phyloP scores from a whole-genome alignment of 2,329 filamentous ascomycete species.

The Alternaria panax region DNA sequence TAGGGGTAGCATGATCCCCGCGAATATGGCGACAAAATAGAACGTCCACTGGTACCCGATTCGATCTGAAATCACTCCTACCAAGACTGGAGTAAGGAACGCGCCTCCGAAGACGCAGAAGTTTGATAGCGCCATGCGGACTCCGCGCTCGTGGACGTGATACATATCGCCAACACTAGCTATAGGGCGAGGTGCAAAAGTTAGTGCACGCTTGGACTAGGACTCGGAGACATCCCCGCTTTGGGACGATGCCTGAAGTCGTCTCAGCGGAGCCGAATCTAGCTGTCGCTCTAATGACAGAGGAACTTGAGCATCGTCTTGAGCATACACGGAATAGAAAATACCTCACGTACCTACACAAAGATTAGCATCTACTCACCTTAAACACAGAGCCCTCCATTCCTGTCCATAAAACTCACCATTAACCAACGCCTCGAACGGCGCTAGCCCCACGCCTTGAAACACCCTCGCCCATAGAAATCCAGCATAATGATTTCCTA shows the following conservation, averaged over 20 bases:
- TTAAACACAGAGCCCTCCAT: not conserved
- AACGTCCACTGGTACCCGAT: constrained; percentile 90
- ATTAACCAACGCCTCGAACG: constrained; percentile 90
- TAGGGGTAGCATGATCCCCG: constrained; percentile 71
- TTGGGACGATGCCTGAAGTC: not conserved
- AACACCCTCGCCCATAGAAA: constrained; percentile 81
- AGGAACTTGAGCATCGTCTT: not conserved
- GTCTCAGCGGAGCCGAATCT: not conserved
- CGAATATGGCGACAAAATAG: constrained; percentile 86
- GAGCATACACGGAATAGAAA: not conserved
- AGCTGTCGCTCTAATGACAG: not conserved
- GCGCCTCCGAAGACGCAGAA: constrained; percentile 74
- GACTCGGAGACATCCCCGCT: not conserved
- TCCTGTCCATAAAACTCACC: constrained; percentile 65
- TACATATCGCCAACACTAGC: constrained; percentile 74
- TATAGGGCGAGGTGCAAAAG: not conserved
- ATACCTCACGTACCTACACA: not conserved
- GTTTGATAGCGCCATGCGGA: constrained; percentile 84
- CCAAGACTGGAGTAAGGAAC: constrained; percentile 85
- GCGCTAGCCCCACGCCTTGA: constrained; percentile 85
- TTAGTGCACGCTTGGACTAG: not conserved
- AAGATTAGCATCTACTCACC: not conserved
- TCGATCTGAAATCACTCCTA: constrained; percentile 79
- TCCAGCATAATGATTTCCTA: constrained; percentile 71
- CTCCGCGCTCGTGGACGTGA: constrained; percentile 84